A percentile compares a stretch with the other conserved stretches of the same genome.
phyloP scores from a whole-genome alignment of 805 yeast species.

The Trichomonascus vanleenenianus region DNA sequence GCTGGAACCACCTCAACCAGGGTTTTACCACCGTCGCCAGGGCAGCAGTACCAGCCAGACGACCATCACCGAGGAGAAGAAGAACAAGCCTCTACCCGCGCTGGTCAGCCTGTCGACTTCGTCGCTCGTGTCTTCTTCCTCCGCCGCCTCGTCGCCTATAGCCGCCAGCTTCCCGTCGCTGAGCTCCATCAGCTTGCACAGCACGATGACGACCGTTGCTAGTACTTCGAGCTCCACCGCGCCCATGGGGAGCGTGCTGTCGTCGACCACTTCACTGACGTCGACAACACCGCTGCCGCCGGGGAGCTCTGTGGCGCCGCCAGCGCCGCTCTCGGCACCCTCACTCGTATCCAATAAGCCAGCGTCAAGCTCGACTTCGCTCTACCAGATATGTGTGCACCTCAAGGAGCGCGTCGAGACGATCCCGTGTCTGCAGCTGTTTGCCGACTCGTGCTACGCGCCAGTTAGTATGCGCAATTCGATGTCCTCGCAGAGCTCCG shows the following conservation, averaged over 20 bases:
- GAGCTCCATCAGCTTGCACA: too few species aligned
- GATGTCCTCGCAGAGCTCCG: conserved; percentile 18
- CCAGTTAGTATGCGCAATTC: conserved; percentile 28
- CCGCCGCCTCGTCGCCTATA: too few species aligned
- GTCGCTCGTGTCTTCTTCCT: too few species aligned
- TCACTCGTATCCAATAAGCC: conserved; percentile 15
- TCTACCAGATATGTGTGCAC: conserved; percentile 22
- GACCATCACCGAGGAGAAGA: too few species aligned
- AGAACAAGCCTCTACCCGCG: too few species aligned
- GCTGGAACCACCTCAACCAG: neutral
- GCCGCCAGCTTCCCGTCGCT: too few species aligned
- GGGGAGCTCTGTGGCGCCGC: neutral
- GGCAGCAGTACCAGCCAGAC: too few species aligned
- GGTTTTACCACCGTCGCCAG: too few species aligned
- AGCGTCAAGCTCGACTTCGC: conserved; percentile 17
- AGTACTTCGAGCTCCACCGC: too few species aligned
- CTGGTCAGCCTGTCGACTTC: too few species aligned
- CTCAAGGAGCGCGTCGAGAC: conserved; percentile 17
- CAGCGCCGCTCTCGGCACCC: conserved; percentile 1
- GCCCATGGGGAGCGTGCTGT: neutral
- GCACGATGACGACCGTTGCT: too few species aligned
- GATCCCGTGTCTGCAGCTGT: conserved; percentile 18
- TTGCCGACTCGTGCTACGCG: conserved; percentile 13
- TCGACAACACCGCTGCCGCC: neutral
- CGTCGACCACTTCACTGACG: neutral